A percentile compares a stretch with the other conserved stretches of the same genome.
phyloP scores from a whole-genome alignment of 2,329 filamentous ascomycete species.

The Colletotrichum costaricense region DNA sequence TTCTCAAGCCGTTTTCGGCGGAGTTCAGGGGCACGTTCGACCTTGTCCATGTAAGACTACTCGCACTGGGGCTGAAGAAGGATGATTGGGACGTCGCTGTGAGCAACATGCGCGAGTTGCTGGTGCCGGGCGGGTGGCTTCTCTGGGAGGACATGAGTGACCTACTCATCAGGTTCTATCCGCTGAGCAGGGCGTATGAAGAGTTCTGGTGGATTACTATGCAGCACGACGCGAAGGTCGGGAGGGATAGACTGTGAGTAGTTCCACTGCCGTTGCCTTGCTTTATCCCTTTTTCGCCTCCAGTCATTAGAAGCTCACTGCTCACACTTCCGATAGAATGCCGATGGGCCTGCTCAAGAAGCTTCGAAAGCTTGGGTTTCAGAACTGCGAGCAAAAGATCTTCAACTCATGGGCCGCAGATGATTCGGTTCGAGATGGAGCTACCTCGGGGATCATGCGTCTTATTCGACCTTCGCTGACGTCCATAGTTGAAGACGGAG shows the following conservation, averaged over 20 bases:
- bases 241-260: slow-evolving; percentile 19
- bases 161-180: slow-evolving; percentile 11
- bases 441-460: not conserved
- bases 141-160: slow-evolving; percentile 37
- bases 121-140: slow-evolving; percentile 36
- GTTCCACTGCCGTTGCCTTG: not conserved
- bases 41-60: slow-evolving; percentile 36
- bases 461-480: slow-evolving; percentile 5
- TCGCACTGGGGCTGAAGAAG: slow-evolving; percentile 32
- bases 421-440: not conserved
- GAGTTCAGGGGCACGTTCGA: slow-evolving; percentile 34
- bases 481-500: slow-evolving; percentile 16
- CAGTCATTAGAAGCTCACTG: too few relatives aligned
- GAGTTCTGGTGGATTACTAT: slow-evolving; percentile 29
- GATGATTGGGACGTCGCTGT: slow-evolving; percentile 34
- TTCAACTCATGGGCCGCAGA: slow-evolving; percentile 29
- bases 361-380: not conserved
- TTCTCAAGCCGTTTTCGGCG: slow-evolving; percentile 32
- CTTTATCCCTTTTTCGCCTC: not conserved
- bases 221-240: slow-evolving; percentile 13
- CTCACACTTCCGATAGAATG: not conserved
- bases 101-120: slow-evolving; percentile 30
- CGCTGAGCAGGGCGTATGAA: slow-evolving; percentile 25
- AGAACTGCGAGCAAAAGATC: slow-evolving; percentile 16
- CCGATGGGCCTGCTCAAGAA: slow-evolving; percentile 19